Percentiles rank a stretch among this genome's conserved stretches.
Evolutionary conservation across 352 stramenopile genomes (phyloP).

Genomic region (Pythium chondricola): DNA sequence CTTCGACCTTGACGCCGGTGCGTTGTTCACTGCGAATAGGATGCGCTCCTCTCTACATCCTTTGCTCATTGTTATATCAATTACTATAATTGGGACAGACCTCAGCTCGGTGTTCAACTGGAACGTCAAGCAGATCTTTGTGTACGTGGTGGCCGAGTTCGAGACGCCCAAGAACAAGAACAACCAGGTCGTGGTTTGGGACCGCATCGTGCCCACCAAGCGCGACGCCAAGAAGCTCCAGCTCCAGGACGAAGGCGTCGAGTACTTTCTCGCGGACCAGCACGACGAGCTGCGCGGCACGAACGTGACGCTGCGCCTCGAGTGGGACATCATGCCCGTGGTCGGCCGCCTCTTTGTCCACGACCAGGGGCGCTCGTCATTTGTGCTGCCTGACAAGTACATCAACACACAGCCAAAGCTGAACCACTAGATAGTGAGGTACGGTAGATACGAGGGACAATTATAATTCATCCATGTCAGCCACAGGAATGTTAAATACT

Average conservation of each 20-base stretch:
- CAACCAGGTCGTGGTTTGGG: constrained; percentile 85
- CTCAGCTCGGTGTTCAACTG: constrained; percentile 87
- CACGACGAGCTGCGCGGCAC: constrained; percentile 65
- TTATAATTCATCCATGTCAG: not conserved
- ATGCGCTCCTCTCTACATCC: not conserved
- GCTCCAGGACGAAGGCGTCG: constrained; percentile 60
- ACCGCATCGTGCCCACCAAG: constrained; percentile 74
- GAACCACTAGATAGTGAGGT: constrained; percentile 9
- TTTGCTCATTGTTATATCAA: no score
- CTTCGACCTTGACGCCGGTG: constrained; percentile 77
- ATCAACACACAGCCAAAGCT: constrained; percentile 48
- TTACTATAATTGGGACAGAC: constrained; percentile 37
- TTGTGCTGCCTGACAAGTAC: constrained; percentile 59
- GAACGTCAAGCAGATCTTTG: constrained; percentile 88
- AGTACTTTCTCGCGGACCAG: constrained; percentile 82
- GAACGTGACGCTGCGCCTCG: constrained; percentile 74
- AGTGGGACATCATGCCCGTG: constrained; percentile 86
- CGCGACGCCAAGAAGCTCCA: constrained; percentile 38
- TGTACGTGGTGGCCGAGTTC: constrained; percentile 85
- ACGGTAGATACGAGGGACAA: not conserved
- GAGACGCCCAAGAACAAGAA: constrained; percentile 46
- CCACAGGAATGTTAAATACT: no score
- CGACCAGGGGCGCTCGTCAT: constrained; percentile 38
- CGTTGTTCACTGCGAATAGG: not conserved
- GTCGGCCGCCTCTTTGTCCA: constrained; percentile 74